Base-by-base conservation (phyloP, 2,329 filamentous ascomycete genomes). In the Colletotrichum somersetense region DNA sequence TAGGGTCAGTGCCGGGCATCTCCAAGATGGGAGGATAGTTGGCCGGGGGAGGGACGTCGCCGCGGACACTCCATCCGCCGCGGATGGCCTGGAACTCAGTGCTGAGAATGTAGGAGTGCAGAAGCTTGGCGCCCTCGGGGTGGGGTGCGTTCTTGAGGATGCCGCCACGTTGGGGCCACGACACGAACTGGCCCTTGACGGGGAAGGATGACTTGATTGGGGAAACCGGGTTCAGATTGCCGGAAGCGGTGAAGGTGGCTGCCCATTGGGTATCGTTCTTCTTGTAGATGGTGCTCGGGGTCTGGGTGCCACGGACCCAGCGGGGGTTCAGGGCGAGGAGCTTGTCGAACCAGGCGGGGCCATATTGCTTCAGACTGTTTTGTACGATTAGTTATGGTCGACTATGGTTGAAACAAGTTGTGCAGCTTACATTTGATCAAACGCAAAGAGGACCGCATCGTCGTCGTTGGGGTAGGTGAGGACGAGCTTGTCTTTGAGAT, bases 391-490 rank as follows among this genome's bases (percentile, higher is more conserved):
- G 23, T 23, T 10, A 2, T 55, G 0, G 1, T 2, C 6, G 7
- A 6, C 6, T 2, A 35, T n/a, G 8, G 10, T 2, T 7, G 2
- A 5, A 50, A 26, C n/a, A 11, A 8, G 35, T 12, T 1, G 5
- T 10, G 1, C 12, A 18, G 76, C 82, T 80, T 77, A 84, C 83
- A 89, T 83, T 1, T 87, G 78, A 52, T 87, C 80, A 53, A 86
- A 88, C 3, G 84, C 83, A 53, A 81, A 89, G 0, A 87, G 78
- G 2, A 89, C 83, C 0, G 88, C 87, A 66, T 89, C 88, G 53
- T 89, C 88, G 52, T 89, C 88, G 71, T 89, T 88, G 12, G 88
- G 88, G 67, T 89, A 89, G 0, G 87, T 88, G 14, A 89, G 76
- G 2, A 85, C 84, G 5, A 89, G 78, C 77, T 86, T 88, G 71